Conservation (phyloP, 2,329 filamentous ascomycete species). For the Bipolaris zeicola region DNA sequence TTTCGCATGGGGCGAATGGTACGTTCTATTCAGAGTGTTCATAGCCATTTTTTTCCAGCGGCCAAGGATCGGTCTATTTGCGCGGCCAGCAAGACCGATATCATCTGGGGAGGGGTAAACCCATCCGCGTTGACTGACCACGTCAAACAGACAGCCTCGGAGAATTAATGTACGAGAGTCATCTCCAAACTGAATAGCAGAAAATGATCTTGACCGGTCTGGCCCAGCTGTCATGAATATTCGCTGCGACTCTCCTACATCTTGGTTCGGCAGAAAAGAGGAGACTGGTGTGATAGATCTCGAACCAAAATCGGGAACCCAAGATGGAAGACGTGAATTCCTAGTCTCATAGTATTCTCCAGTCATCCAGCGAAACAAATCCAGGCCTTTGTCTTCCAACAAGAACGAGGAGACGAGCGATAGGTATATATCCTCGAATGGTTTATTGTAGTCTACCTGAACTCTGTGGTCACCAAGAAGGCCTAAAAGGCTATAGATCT, state of each 20-base stretch:
- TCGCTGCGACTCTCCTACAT: background rate
- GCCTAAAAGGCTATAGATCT: slow-evolving; percentile 1
- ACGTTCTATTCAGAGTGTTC: background rate
- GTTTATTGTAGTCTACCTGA: background rate
- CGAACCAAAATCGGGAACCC: slow-evolving; percentile 1
- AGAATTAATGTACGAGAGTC: slow-evolving; percentile 1
- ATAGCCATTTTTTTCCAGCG: background rate
- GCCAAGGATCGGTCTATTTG: background rate
- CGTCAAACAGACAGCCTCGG: background rate
- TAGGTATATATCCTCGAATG: background rate
- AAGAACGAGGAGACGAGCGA: background rate
- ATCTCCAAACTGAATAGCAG: slow-evolving; percentile 1
- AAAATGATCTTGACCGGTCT: background rate
- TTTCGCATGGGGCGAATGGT: background rate
- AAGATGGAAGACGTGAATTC: background rate
- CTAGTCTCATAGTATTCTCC: background rate
- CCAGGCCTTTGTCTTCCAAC: slow-evolving; percentile 1
- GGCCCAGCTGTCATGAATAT: background rate
- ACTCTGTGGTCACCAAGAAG: background rate
- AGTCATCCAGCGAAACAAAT: slow-evolving; percentile 2
- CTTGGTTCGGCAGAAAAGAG: background rate
- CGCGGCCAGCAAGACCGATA: background rate
- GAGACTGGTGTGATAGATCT: background rate
- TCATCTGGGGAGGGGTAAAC: background rate
- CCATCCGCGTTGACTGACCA: background rate